Percentiles rank a stretch among this genome's conserved stretches.
phyloP scores from a whole-genome alignment of 352 stramenopile species.

The Phytophthora aleatoria region DNA sequence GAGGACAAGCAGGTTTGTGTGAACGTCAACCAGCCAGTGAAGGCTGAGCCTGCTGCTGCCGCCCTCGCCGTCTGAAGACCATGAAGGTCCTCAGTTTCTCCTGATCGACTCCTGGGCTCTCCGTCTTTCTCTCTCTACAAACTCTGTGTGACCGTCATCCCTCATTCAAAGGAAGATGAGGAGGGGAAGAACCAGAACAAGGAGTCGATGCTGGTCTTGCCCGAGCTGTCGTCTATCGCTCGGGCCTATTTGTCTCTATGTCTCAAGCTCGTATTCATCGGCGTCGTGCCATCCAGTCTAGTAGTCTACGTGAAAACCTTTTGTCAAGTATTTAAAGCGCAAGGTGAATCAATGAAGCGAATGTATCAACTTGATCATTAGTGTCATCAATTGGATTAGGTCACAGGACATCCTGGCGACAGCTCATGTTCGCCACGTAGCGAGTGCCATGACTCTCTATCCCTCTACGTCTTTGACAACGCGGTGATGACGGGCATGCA shows the following conservation, averaged over 20 bases:
- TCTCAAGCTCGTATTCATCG: conserved; percentile 31
- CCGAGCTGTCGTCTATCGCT: conserved; percentile 21
- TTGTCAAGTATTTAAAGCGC: conserved; percentile 33
- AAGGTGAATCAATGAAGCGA: conserved; percentile 11
- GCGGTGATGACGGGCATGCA: conserved; percentile 9
- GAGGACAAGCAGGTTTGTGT: conserved; percentile 73
- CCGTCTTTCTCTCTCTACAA: conserved; percentile 32
- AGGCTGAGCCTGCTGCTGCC: conserved; percentile 3
- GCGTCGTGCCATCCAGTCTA: conserved; percentile 33
- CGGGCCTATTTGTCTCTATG: conserved; percentile 34
- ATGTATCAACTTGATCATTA: conserved; percentile 19
- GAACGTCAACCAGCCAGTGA: not conserved
- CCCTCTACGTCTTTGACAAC: conserved; percentile 1
- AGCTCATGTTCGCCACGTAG: conserved; percentile 2
- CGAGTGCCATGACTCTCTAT: conserved; percentile 3
- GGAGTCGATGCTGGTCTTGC: conserved; percentile 11
- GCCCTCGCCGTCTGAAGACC: conserved; percentile 23
- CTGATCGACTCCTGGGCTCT: conserved; percentile 14
- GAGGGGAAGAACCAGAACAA: conserved; percentile 30
- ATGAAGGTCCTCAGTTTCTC: not conserved
- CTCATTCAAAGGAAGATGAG: conserved; percentile 45
- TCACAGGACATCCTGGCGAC: not conserved
- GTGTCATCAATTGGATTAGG: not conserved
- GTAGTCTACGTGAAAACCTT: conserved; percentile 19
- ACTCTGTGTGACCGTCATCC: conserved; percentile 21